phyloP scores from a whole-genome alignment of 1,284 basidiomycete genomes.

The Boletus sp. region DNA sequence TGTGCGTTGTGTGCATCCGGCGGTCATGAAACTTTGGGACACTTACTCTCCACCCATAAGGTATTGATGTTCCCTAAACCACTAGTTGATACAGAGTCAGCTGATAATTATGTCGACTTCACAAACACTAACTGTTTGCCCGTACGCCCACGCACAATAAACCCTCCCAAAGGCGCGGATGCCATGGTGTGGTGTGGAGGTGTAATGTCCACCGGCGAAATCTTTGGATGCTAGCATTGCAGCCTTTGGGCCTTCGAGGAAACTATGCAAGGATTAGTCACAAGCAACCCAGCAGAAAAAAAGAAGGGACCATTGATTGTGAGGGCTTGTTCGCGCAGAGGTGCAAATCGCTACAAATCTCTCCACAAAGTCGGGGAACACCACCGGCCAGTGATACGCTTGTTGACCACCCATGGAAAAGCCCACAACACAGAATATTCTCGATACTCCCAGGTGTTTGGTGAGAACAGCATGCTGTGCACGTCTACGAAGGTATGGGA shows the following conservation, averaged over 20 bases:
- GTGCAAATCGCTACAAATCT: constrained; percentile 42
- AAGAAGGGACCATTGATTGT: constrained; percentile 41
- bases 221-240: constrained; percentile 43
- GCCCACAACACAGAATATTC: constrained; percentile 55
- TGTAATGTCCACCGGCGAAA: constrained; percentile 43
- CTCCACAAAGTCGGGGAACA: constrained; percentile 44
- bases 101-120: background rate
- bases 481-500: constrained; percentile 40
- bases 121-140: constrained; percentile 39
- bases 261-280: constrained; percentile 30
- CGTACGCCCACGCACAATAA: constrained; percentile 45
- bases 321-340: constrained; percentile 44
- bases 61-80: constrained; percentile 43
- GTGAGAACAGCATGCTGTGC: constrained; percentile 60
- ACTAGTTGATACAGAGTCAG: constrained; percentile 30
- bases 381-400: constrained; percentile 39
- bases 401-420: constrained; percentile 70
- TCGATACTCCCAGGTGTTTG: constrained; percentile 50
- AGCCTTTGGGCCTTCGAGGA: constrained; percentile 45
- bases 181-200: constrained; percentile 35
- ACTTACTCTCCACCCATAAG: constrained; percentile 38
- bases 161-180: constrained; percentile 43
- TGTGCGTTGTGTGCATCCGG: background rate
- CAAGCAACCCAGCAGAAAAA: background rate
- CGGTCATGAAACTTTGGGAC: background rate